A percentile compares a stretch with the other conserved stretches of the same genome.
phyloP scores from a whole-genome alignment of 169 alveolate genomes.

The Theileria parva region DNA sequence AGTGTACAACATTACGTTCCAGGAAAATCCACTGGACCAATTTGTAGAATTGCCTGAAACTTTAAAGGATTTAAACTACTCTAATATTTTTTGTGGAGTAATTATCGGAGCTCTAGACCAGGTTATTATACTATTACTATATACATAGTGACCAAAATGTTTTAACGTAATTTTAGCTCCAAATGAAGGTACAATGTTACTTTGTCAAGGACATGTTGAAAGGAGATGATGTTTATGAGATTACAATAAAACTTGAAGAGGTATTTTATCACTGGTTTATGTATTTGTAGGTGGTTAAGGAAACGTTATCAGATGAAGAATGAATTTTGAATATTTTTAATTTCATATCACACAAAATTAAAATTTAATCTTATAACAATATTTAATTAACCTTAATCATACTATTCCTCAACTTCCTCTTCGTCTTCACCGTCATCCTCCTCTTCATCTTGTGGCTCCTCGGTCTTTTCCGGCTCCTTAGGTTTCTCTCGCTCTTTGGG shows the following conservation, averaged over 20 bases:
- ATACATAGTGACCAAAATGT: neutral
- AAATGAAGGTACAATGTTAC: slow-evolving; percentile 74
- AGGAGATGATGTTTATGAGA: slow-evolving; percentile 73
- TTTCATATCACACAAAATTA: neutral
- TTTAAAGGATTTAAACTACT: slow-evolving; percentile 68
- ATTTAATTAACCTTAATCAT: neutral
- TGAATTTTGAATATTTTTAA: neutral
- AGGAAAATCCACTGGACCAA: slow-evolving; percentile 76
- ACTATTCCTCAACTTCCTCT: neutral
- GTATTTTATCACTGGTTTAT: slow-evolving; percentile 21
- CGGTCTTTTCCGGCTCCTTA: neutral
- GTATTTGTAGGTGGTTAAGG: slow-evolving; percentile 36
- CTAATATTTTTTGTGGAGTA: slow-evolving; percentile 75
- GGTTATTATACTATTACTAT: slow-evolving; percentile 25
- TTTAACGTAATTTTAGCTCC: slow-evolving; percentile 51
- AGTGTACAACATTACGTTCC: slow-evolving; percentile 67
- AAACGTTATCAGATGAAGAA: slow-evolving; percentile 35
- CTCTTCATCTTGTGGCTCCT: slow-evolving; percentile 17
- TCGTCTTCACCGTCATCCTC: slow-evolving; percentile 20
- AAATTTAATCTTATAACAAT: neutral
- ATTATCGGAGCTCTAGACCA: slow-evolving; percentile 79
- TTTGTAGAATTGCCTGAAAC: slow-evolving; percentile 78
- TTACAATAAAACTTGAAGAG: slow-evolving; percentile 70
- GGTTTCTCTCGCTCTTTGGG: neutral
- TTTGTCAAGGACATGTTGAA: slow-evolving; percentile 79